Evolutionary conservation across 441 rosid genomes (phyloP), one percentile per base, ranked within the genome.

Genomic region (Brassica balearica): DNA sequence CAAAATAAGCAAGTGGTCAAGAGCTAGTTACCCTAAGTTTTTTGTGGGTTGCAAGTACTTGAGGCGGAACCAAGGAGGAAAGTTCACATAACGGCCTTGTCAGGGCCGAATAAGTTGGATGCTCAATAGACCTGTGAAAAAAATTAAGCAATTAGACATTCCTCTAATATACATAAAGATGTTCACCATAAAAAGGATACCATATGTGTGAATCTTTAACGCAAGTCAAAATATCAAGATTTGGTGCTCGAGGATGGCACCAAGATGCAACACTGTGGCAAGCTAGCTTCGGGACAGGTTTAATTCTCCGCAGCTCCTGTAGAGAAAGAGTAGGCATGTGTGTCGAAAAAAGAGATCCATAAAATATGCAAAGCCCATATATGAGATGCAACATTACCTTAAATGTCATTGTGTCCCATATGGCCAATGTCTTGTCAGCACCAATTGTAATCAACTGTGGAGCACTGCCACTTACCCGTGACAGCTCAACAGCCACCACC

Each of bases 221-320:
- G 27, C 98, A 94, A 75, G 96, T 90, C 78, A 96, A 88, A 69
- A 96, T 94, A 84, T 96, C 97, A 43, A 96, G 97, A 85, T 94
- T 96, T 75, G 99, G 99, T 77, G 99, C 99, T 82, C 99, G 90
- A 79, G 99, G 99, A 79, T 92, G 98, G 80, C 99, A 94, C 99
- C 99, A 96, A 76, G 99, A 96, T 83, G 98, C 92, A 81, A 96
- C 92, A 80, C 99, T 96, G 74, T 96, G 97, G 85, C 97, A 96
- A 69, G 99, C 93, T 82, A 92, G 88, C 85, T 84, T 96, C 56
- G 97, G 89, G 73, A 93, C 98, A 75, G 99, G 99, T 86, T 94
- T 96, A 81, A 96, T 94, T 83, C 98, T 87, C 66, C 97, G 92
- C 76, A 96, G 83, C 82, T 96, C 99, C 98, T 96, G 90, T 66